Percentiles rank a stretch among this genome's conserved stretches.
Conservation (phyloP, 129 eudicot genomes). For the Lactuca sativa region DNA sequence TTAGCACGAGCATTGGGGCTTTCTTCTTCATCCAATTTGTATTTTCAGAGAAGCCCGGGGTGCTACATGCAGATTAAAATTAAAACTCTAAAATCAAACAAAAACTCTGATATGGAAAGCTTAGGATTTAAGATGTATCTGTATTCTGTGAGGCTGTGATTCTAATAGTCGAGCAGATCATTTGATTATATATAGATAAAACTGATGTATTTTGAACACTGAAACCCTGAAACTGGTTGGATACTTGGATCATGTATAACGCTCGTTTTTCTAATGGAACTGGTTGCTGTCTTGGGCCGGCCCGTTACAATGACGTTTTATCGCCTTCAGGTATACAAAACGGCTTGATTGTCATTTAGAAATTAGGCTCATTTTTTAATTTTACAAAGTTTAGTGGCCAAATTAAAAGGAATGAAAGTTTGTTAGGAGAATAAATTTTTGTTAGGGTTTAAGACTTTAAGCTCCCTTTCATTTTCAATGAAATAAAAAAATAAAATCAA, state of each 20-base stretch:
- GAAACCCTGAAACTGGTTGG: background rate
- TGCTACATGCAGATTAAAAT: slow-evolving; percentile 43
- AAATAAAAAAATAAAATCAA: too few species aligned
- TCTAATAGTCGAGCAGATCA: background rate
- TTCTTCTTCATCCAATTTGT: slow-evolving; percentile 30
- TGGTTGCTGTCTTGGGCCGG: slow-evolving; percentile 2
- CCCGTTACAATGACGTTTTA: background rate
- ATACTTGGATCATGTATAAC: background rate
- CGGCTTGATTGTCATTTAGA: too few species aligned
- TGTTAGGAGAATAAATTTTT: too few species aligned
- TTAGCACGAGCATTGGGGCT: too few species aligned
- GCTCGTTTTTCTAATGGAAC: background rate
- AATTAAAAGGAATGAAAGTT: too few species aligned
- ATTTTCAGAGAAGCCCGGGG: slow-evolving; percentile 75
- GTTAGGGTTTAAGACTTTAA: too few species aligned
- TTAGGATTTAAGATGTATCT: background rate
- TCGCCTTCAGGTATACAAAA: too few species aligned
- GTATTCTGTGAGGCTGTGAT: background rate
- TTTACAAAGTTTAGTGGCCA: too few species aligned
- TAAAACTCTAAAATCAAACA: background rate
- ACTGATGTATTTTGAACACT: slow-evolving; percentile 6
- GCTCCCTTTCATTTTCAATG: too few species aligned
- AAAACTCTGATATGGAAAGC: too few species aligned
- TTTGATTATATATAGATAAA: slow-evolving; percentile 9
- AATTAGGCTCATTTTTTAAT: too few species aligned